A percentile compares a stretch with the other conserved stretches of the same genome.
These are phyloP conservation scores for Plasmodium yoelii DNA, from an alignment of 169 alveolate species.

Conservation along the genomic window DNA sequence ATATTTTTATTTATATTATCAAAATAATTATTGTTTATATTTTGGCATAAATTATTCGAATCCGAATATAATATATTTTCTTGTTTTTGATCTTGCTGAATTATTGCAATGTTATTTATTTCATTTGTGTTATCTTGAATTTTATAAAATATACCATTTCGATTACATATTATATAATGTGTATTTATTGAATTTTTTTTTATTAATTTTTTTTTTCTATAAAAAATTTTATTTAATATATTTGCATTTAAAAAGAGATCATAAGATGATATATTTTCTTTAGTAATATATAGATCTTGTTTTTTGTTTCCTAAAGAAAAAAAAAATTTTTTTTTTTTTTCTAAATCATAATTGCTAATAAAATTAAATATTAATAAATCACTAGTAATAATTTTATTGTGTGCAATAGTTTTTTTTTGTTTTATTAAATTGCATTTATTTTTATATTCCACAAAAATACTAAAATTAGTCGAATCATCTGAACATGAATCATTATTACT, in stretches of 20 bases:
- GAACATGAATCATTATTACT: conserved; percentile 14
- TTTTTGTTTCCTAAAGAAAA: conserved; percentile 27
- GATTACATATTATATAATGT: conserved; percentile 47
- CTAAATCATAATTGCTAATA: conserved; percentile 32
- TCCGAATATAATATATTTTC: too few relatives aligned
- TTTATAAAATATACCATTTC: conserved; percentile 46
- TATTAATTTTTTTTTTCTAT: conserved; percentile 46
- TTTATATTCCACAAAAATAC: conserved; percentile 68
- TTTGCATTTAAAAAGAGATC: conserved; percentile 40
- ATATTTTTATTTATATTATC: too few relatives aligned
- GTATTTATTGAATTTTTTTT: conserved; percentile 12
- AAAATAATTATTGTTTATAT: too few relatives aligned
- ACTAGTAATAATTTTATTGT: conserved; percentile 54
- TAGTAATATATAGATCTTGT: conserved; percentile 41
- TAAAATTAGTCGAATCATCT: conserved; percentile 53
- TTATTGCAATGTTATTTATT: too few relatives aligned
- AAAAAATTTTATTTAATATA: conserved; percentile 25
- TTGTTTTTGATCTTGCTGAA: too few relatives aligned
- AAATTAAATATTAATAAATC: conserved; percentile 70
- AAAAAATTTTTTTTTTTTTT: conserved; percentile 56
- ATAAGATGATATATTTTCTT: conserved; percentile 52
- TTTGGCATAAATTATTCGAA: too few relatives aligned
- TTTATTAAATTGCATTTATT: conserved; percentile 57
- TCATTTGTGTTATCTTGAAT: background rate
- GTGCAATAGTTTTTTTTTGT: conserved; percentile 52